Conservation (phyloP, 495 filamentous ascomycete genomes). For the Penicillium herquei region DNA sequence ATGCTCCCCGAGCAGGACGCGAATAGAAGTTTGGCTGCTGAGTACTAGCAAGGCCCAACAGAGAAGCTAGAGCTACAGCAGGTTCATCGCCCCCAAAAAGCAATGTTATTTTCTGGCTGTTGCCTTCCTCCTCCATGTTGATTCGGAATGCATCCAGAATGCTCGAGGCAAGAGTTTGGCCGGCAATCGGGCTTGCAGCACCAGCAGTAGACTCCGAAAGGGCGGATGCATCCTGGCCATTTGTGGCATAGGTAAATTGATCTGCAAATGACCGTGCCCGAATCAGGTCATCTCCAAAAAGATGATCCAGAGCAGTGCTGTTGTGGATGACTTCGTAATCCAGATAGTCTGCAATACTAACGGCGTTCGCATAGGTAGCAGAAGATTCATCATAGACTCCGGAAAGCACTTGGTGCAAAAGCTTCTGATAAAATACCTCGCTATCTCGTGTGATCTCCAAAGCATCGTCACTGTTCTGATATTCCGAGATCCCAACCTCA, state of each 20-base stretch:
- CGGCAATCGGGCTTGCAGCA: constrained; percentile 58
- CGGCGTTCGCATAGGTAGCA: constrained; percentile 56
- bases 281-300: constrained; percentile 49
- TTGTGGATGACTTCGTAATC: constrained; percentile 76
- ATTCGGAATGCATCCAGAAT: constrained; percentile 54
- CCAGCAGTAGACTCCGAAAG: constrained; percentile 24
- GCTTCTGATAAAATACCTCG: constrained; percentile 48
- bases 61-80: constrained; percentile 73
- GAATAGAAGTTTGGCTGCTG: constrained; percentile 63
- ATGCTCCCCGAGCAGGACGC: constrained; percentile 65
- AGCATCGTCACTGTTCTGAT: constrained; percentile 38
- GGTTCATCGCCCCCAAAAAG: constrained; percentile 70
- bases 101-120: constrained; percentile 55
- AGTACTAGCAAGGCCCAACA: constrained; percentile 53
- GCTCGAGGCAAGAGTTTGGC: constrained; percentile 62
- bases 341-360: constrained; percentile 67
- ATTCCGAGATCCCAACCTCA: constrained; percentile 33
- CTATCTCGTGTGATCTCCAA: constrained; percentile 34
- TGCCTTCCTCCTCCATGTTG: constrained; percentile 43
- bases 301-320: constrained; percentile 52
- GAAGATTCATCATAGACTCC: constrained; percentile 32
- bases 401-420: constrained; percentile 40
- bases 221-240: constrained; percentile 52
- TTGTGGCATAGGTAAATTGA: constrained; percentile 61
- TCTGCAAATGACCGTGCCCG: constrained; percentile 66